Percentiles rank a stretch among this genome's conserved stretches.
These are phyloP conservation scores for Paraurostyla sp. DNA, from an alignment of 73 alveolate genomes.

Conservation along the genomic window DNA sequence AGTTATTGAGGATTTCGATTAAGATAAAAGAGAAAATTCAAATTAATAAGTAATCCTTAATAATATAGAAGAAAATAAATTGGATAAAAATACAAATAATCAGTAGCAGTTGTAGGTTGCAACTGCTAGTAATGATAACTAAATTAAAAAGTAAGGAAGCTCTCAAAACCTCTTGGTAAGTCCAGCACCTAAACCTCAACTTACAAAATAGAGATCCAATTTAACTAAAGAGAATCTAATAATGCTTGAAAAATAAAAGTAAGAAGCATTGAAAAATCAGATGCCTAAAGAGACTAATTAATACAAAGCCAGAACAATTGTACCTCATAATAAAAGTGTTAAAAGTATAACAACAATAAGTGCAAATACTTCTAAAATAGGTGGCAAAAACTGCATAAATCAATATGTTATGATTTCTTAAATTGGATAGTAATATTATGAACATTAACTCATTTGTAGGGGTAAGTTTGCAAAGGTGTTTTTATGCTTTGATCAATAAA, in stretches of 20 bases:
- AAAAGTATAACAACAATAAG: constrained; percentile 37
- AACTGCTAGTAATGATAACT: too few species aligned
- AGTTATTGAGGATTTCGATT: too few species aligned
- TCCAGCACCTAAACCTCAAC: not conserved
- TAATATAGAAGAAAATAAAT: too few species aligned
- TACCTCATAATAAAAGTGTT: not conserved
- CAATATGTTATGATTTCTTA: constrained; percentile 3
- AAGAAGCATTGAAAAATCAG: not conserved
- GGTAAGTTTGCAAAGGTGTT: constrained; percentile 54
- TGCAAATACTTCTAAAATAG: constrained; percentile 13
- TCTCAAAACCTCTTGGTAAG: not conserved
- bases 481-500: constrained; percentile 35
- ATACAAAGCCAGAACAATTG: not conserved
- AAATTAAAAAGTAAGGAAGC: too few species aligned
- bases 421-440: constrained; percentile 49
- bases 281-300: not conserved
- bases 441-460: not conserved
- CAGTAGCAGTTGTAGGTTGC: too few species aligned
- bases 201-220: not conserved
- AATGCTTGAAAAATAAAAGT: not conserved
- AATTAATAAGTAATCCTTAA: too few species aligned
- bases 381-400: constrained; percentile 47
- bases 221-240: constrained; percentile 20
- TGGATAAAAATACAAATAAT: too few species aligned
- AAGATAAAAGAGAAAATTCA: too few species aligned